phyloP scores from a whole-genome alignment of 2,329 filamentous ascomycete genomes.

The Rosellinia necatrix region DNA sequence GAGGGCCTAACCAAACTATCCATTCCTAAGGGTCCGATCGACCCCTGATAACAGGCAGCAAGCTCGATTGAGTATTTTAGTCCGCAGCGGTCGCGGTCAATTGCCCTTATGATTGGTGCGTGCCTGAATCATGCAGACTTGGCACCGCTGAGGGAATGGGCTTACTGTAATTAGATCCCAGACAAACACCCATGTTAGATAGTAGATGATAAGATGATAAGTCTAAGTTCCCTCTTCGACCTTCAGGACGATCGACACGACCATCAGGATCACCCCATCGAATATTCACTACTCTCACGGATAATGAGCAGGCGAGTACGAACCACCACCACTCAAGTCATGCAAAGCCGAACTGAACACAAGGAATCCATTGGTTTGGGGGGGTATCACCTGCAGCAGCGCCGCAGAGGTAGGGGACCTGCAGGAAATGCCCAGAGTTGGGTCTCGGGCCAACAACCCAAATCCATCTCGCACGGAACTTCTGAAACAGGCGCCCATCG shows the following conservation, averaged over 20 bases:
- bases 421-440: constrained; percentile 21
- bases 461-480: constrained; percentile 22
- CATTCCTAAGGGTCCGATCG: constrained; percentile 2
- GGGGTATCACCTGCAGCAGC: constrained; percentile 12
- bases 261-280: not conserved
- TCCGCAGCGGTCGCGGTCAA: constrained; percentile 1
- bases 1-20: constrained; percentile 4
- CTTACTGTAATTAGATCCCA: not conserved
- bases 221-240: not conserved
- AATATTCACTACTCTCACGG: too few relatives aligned
- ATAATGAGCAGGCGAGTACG: not conserved
- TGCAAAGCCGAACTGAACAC: not conserved
- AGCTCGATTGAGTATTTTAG: too few relatives aligned
- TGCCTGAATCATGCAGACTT: constrained; percentile 26
- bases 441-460: constrained; percentile 24
- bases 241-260: not conserved
- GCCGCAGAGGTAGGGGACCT: constrained; percentile 10
- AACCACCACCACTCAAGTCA: not conserved
- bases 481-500: constrained; percentile 35
- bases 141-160: constrained; percentile 3
- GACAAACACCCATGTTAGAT: not conserved
- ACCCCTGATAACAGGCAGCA: not conserved
- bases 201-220: not conserved
- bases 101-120: constrained; percentile 21
- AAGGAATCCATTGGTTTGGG: constrained; percentile 17